These are phyloP conservation scores for Chlamydomonas schloesseri DNA, from an alignment of 139 green algal species.

Conservation along the genomic window DNA sequence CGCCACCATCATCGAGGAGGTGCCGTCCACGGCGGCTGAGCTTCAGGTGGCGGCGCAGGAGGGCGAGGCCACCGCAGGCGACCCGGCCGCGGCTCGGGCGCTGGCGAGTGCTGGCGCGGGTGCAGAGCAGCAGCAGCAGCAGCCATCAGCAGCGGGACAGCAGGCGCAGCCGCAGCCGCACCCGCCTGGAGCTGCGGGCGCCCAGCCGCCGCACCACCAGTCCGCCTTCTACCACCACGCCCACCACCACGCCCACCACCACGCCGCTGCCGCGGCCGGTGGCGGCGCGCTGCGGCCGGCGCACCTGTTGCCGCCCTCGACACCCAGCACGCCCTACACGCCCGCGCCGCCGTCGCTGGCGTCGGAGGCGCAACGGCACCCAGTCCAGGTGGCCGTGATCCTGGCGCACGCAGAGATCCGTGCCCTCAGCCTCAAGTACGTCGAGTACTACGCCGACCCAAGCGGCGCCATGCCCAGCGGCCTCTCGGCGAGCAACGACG, in stretches of 20 bases:
- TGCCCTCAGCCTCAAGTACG: background rate
- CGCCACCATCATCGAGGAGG: too few relatives aligned
- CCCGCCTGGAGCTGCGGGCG: too few relatives aligned
- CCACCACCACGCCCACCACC: background rate
- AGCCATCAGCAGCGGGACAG: too few relatives aligned
- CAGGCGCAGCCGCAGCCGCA: background rate
- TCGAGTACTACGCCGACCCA: slow-evolving; percentile 36
- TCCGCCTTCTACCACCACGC: background rate
- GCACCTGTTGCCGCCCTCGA: background rate
- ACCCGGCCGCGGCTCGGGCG: too few relatives aligned
- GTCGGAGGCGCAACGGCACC: background rate
- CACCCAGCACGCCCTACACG: background rate
- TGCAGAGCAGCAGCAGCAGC: background rate
- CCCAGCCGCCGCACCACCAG: background rate
- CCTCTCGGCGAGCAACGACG: background rate
- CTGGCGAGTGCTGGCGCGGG: too few relatives aligned
- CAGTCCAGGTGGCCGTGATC: background rate
- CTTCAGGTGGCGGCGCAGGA: background rate
- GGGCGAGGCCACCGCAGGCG: background rate
- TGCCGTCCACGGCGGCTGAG: background rate
- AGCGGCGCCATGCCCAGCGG: slow-evolving; percentile 25
- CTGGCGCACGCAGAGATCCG: slow-evolving; percentile 1
- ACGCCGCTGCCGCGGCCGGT: too few relatives aligned
- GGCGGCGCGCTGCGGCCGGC: background rate
- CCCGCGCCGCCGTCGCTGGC: background rate